Evolutionary conservation across 179 eudicot species (phyloP).

Genomic region (Silene vulgaris): DNA sequence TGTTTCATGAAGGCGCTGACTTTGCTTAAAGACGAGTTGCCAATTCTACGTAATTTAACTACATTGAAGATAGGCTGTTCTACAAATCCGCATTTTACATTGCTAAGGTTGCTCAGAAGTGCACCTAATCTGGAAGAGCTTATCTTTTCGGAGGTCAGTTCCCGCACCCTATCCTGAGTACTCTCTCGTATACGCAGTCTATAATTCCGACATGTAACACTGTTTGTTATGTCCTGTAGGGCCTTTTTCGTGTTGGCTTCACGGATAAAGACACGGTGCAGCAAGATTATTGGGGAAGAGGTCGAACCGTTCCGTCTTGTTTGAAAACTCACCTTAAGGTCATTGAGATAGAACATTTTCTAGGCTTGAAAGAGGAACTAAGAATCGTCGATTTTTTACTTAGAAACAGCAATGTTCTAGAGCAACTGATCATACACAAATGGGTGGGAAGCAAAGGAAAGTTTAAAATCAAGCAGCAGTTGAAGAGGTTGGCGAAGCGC

Average conservation of each 20-base stretch:
- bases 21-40: background rate
- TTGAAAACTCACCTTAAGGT: conserved; percentile 16
- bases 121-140: conserved; percentile 7
- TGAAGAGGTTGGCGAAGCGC: background rate
- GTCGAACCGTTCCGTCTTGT: conserved; percentile 21
- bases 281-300: background rate
- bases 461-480: background rate
- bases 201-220: background rate
- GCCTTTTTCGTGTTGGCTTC: background rate
- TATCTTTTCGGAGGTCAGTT: conserved; percentile 1
- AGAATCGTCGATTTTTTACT: conserved; percentile 15
- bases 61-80: too few relatives aligned
- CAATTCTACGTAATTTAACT: background rate
- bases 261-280: background rate
- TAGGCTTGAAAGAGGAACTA: conserved; percentile 20
- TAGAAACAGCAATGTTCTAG: conserved; percentile 1
- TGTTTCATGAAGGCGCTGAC: conserved; percentile 12
- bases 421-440: conserved; percentile 8
- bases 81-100: too few relatives aligned
- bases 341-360: conserved; percentile 16
- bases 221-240: background rate
- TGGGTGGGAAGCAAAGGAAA: conserved; percentile 2
- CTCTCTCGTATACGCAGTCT: background rate
- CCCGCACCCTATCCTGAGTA: background rate
- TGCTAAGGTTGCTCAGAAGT: background rate